Percentiles rank a stretch among this genome's conserved stretches.
Conservation (phyloP, 2,329 filamentous ascomycete species). For the Aureobasidium sp. region DNA sequence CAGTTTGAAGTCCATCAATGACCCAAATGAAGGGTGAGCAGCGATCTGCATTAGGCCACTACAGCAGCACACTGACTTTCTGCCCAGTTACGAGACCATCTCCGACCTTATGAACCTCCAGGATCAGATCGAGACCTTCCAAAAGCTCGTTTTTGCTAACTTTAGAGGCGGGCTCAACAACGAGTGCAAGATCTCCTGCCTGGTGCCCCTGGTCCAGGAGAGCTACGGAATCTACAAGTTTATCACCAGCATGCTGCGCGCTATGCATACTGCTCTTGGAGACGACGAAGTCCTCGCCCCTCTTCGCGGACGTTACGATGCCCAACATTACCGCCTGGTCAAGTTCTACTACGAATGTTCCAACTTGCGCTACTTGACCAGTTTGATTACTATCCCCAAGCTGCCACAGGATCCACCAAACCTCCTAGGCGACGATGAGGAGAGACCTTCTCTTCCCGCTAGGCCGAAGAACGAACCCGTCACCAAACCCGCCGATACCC, state of each 20-base stretch:
- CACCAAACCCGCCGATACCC: constrained; percentile 62
- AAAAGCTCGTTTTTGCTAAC: constrained; percentile 96
- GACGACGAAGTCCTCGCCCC: constrained; percentile 90
- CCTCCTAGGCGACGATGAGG: constrained; percentile 75
- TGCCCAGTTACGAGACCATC: constrained; percentile 69
- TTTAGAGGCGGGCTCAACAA: constrained; percentile 90
- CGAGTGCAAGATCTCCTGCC: constrained; percentile 88
- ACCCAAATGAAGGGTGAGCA: constrained; percentile 76
- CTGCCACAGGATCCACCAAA: constrained; percentile 91
- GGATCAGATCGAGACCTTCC: constrained; percentile 97
- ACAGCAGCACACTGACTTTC: not conserved
- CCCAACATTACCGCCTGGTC: constrained; percentile 91
- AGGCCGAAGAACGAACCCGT: constrained; percentile 60
- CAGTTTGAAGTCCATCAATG: constrained; percentile 94
- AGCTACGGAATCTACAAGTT: constrained; percentile 99
- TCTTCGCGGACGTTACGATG: constrained; percentile 80
- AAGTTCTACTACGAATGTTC: constrained; percentile 99
- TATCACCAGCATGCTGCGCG: constrained; percentile 96
- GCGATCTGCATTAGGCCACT: not conserved
- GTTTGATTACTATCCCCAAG: constrained; percentile 91
- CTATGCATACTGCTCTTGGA: constrained; percentile 89
- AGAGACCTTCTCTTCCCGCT: constrained; percentile 73
- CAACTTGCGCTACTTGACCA: constrained; percentile 92
- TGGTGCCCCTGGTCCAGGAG: constrained; percentile 91
- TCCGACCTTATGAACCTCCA: constrained; percentile 93